Evolutionary conservation across 2,329 filamentous ascomycete species (phyloP), one percentile per base, ranked within the genome.

Genomic region (Exserohilum turcica): DNA sequence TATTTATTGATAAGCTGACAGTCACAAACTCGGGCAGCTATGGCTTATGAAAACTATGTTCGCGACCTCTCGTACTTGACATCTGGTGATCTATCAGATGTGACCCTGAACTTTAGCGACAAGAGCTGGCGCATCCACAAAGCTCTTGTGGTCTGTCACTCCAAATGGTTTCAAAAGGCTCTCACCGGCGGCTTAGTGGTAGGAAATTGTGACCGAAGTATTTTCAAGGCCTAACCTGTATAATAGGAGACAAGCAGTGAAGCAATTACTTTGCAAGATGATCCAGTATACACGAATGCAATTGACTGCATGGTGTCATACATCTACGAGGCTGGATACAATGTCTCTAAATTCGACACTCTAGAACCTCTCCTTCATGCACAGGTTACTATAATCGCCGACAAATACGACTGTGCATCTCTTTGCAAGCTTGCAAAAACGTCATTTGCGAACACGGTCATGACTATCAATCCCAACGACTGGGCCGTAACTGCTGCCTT

Each of bases 301-400:
- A 51, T 66, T 37, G 59, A 61, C 37, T 66, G 63, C 55, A 64
- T 66, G 61, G 57, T 66, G 38, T 60, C 56, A 33, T 65, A 61
- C 38, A 59, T 65, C 48, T 65, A 65, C 43, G 43, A 59, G 15
- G 62, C 56, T 10, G 43, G 21, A 35, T 64, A 61, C 44, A 19
- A 57, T 29, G 47, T 36, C 18, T 55, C 54, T 16, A 15, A 54
- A 33, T 61, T 57, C 51, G 42, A 37, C 44, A 55, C 43, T 18
- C 42, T 44, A 29, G 50, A 53, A 52, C 28, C 60, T 37, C 52
- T 63, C 13, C 55, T 65, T 37, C 60, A 65, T 59, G 60, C 59
- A 44, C 57, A 62, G 51, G 57, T 64, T 16, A 49, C 50, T 29
- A 56, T 48, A 28, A 46, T 65, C 27, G 63, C 63, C 19, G 60